Base-by-base conservation (phyloP, 2,329 filamentous ascomycete genomes). In the Alternaria hordeiaustralica region DNA sequence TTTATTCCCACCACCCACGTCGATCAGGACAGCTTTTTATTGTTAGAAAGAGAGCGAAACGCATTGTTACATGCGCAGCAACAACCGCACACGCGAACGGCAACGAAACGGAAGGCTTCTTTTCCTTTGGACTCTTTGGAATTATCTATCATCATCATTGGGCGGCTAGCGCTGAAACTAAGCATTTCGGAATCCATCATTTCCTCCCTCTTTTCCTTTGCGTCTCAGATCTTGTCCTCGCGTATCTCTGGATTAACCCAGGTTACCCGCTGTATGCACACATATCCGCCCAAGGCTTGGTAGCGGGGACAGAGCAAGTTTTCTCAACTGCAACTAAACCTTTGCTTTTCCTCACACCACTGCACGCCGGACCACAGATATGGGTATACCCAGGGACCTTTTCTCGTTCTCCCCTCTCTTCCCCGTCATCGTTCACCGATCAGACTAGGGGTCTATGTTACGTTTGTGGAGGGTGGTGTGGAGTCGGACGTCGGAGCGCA, bases 81-180 rank as follows among this genome's bases (percentile, higher is more conserved):
- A 41, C 15, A 50, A 50, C 44, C 25, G 54, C 55, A 61, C 46
- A 44, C 33, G 53, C 53, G 41, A 41, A 25, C 36, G 20, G 49
- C 49, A 53, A 53, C 20, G 49, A 53, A 53, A 53, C 49, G 28
- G 20, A 53, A 53, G 49, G 44, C 60, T 55, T 46, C 36, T 41
- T 41, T 41, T 41, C 36, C 36, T 41, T 41, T 41, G 36, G 36
- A 41, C 30, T 18, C 36, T 18, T 56, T 63, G 56, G 18, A 57
- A 55, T 58, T 62, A 69, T 33, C 60, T 43, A 51, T 58, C 45
- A 61, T 62, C 61, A 70, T 67, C 69, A 72, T 71, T 67, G 71
- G 71, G 71, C 68, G 71, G 71, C 65, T 70, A 74, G 71, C 71
- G 69, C 65, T 74, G 69, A 71, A 64, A 68, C 47, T 60, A 56